Base-by-base conservation (phyloP, 208 protist genomes). In the Acanthamoeba divionensis region DNA sequence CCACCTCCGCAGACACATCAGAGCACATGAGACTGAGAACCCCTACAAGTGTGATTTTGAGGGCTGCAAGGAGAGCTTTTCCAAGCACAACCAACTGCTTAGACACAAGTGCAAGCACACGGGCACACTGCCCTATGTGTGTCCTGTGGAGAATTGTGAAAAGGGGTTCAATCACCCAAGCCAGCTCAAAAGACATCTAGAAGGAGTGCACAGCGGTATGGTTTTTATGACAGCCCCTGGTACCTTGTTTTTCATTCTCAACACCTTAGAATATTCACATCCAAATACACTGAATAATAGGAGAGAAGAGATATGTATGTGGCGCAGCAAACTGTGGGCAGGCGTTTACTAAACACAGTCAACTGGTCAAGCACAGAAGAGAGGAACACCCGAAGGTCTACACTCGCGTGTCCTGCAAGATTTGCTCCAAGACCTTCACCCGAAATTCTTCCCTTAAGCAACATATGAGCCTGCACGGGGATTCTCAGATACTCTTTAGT, bases 31-130 rank as follows among this genome's bases (percentile, higher is more conserved):
- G 10, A 7, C 2, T 24, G 71, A 82, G 13, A 57, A 82, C 47
- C 71, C 71, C 71, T 82, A 82, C 48, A 26, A 41, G 6, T 82
- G 71, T 50, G 65, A 73, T 13, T 9, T 36, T n/a, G 29, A n/a
- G 10, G 71, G 71, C 71, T 82, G 71, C 45, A 33, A 82, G 26
- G 45, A n/a, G 38, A 41, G 71, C 44, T 82, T 82, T 50, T n/a
- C 71, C 48, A 82, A 82, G 71, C 71, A 82, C 71, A 33, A 50
- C 45, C 71, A 60, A 50, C 71, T 82, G 18, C 48, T 44, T 41
- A 41, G 71, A 12, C 71, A 82, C 71, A 18, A 62, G 15, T 82
- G 71, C 45, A 33, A 82, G 38, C 71, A 82, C 71, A 26, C 10
- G 21, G 29, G 41, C 24, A 50, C 7, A 7, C 44, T 50, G 31